Percentiles rank a stretch among this genome's conserved stretches.
These are phyloP conservation scores for Phytopythium oedochilum DNA, from an alignment of 352 stramenopile genomes.

Conservation along the genomic window DNA sequence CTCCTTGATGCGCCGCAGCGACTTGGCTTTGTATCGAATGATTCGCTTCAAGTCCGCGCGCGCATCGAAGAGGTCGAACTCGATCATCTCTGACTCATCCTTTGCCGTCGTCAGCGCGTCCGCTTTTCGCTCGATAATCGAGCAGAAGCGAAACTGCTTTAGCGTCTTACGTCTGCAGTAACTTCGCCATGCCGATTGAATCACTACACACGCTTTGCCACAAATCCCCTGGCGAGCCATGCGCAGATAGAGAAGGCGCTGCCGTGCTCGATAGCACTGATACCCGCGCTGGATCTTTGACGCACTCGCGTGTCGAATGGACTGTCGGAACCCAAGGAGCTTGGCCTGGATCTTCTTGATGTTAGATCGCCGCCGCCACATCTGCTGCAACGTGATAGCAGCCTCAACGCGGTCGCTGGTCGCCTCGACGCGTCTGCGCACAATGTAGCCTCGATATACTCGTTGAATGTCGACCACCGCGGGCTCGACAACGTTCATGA, in stretches of 20 bases:
- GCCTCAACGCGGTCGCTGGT: conserved; percentile 54
- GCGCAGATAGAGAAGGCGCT: conserved; percentile 30
- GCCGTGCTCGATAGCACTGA: conserved; percentile 49
- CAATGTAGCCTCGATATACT: conserved; percentile 62
- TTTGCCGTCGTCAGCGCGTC: conserved; percentile 43
- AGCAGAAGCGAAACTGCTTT: conserved; percentile 62
- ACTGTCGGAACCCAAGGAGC: conserved; percentile 31
- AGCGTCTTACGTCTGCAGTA: conserved; percentile 51
- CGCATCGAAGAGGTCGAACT: conserved; percentile 67
- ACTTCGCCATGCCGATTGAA: conserved; percentile 73
- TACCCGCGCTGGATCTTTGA: conserved; percentile 51
- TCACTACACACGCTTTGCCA: conserved; percentile 48
- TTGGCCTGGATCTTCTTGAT: conserved; percentile 36
- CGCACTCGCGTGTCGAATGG: conserved; percentile 35
- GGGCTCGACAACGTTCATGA: conserved; percentile 39
- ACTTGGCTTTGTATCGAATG: conserved; percentile 76
- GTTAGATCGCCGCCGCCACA: conserved; percentile 49
- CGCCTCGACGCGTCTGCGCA: conserved; percentile 46
- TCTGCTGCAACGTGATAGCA: conserved; percentile 71
- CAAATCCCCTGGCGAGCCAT: conserved; percentile 36
- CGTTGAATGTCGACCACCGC: conserved; percentile 52
- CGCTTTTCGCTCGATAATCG: conserved; percentile 60
- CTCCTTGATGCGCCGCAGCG: conserved; percentile 62
- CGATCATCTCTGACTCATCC: conserved; percentile 58
- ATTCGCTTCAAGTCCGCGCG: conserved; percentile 54